Percentiles rank a stretch among this genome's conserved stretches.
phyloP scores from a whole-genome alignment of 768 basidiomycete genomes.

The Podaxis pistillaris region DNA sequence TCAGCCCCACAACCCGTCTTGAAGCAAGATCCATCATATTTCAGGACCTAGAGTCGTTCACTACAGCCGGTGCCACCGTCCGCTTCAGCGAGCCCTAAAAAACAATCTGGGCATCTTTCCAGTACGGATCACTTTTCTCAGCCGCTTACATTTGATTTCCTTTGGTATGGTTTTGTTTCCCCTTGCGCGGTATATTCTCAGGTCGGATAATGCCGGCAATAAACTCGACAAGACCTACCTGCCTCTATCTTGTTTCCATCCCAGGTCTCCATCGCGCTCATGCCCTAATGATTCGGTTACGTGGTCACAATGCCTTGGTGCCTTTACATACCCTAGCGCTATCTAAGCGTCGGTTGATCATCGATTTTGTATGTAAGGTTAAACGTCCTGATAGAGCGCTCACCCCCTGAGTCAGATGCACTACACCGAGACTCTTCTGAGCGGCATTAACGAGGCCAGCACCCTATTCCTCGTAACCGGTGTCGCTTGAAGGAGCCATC shows the following conservation, averaged over 20 bases:
- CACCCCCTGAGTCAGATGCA: neutral
- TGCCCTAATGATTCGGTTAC: neutral
- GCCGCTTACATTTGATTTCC: neutral
- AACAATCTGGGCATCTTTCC: neutral
- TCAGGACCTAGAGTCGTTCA: neutral
- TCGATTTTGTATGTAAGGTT: neutral
- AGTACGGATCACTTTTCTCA: neutral
- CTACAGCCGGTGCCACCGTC: neutral
- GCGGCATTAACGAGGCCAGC: slow-evolving; percentile 1
- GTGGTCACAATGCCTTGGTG: neutral
- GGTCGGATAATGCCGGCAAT: neutral
- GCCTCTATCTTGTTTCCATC: neutral
- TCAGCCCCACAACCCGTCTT: neutral
- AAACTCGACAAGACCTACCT: neutral
- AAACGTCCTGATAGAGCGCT: neutral
- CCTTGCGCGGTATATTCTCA: neutral
- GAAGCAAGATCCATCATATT: neutral
- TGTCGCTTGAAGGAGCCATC: neutral
- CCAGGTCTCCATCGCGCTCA: neutral
- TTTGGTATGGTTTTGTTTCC: neutral
- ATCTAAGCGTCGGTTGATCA: neutral
- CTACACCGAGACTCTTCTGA: neutral
- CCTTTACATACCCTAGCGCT: neutral
- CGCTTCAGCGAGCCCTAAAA: neutral
- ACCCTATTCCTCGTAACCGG: neutral